A percentile compares a stretch with the other conserved stretches of the same genome.
These are phyloP conservation scores for Luffa aegyptiaca DNA, from an alignment of 306 rosid species.

Conservation along the genomic window DNA sequence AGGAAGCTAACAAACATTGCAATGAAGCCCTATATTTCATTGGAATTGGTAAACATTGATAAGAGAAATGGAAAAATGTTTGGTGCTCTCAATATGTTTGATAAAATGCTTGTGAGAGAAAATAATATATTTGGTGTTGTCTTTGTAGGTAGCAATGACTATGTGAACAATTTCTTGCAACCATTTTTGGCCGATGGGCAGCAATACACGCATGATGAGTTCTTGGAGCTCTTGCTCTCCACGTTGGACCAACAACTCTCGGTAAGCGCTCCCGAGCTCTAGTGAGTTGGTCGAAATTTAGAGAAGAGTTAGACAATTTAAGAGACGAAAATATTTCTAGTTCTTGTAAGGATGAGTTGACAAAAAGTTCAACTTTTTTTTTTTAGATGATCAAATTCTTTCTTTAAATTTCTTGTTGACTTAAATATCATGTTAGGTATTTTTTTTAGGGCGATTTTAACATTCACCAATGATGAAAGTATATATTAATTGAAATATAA, in stretches of 20 bases:
- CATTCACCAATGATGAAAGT: no score
- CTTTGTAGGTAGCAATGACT: conserved; percentile 73
- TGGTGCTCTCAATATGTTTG: not conserved
- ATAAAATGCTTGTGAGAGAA: not conserved
- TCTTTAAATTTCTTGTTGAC: no score
- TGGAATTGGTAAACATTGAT: conserved; percentile 46
- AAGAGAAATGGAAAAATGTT: not conserved
- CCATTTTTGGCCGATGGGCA: conserved; percentile 75
- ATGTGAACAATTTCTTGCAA: conserved; percentile 78
- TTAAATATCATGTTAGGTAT: no score
- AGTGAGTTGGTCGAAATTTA: no score
- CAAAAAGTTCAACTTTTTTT: no score
- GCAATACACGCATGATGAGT: conserved; percentile 71
- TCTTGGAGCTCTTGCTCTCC: conserved; percentile 37
- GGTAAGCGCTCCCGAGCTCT: conserved; percentile 11
- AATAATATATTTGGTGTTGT: not conserved
- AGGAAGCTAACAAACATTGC: conserved; percentile 39
- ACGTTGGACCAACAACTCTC: conserved; percentile 44
- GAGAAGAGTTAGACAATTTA: no score
- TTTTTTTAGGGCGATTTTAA: no score
- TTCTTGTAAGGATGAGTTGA: no score
- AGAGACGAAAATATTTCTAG: no score
- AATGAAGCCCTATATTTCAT: conserved; percentile 60
- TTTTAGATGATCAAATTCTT: no score
- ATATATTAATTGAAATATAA: no score